Percentiles rank a stretch among this genome's conserved stretches.
Conservation (phyloP, 1,139 yeast genomes). For the Kodamaea arcana region DNA sequence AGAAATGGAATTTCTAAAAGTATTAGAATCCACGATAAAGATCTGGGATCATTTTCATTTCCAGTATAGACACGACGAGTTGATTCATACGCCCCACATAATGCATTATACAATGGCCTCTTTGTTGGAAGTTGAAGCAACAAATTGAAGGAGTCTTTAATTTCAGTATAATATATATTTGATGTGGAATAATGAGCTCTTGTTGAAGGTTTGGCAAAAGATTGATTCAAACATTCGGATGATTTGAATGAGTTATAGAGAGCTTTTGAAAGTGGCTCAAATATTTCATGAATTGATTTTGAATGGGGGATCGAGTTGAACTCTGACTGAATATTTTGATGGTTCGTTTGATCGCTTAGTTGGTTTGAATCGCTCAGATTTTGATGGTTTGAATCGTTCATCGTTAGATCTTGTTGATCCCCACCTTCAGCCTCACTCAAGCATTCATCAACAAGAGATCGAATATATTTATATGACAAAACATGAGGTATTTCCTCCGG, state of each 20-base stretch:
- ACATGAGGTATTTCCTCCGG: conserved; percentile 13
- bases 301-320: conserved; percentile 5
- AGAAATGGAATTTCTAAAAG: conserved; percentile 62
- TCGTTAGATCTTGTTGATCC: too few relatives aligned
- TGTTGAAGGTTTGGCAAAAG: conserved; percentile 34
- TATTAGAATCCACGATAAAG: conserved; percentile 53
- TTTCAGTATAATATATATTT: conserved; percentile 44
- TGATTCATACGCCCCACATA: conserved; percentile 46
- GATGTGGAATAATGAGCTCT: conserved; percentile 34
- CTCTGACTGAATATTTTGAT: not conserved
- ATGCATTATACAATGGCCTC: conserved; percentile 52
- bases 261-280: conserved; percentile 48
- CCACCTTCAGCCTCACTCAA: conserved; percentile 17
- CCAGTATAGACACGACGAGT: conserved; percentile 40
- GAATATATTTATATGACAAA: conserved; percentile 26
- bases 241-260: conserved; percentile 40
- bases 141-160: conserved; percentile 38
- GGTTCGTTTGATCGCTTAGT: too few relatives aligned
- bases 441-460: conserved; percentile 27
- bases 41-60: conserved; percentile 28
- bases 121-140: conserved; percentile 52
- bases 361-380: too few relatives aligned
- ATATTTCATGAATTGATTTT: conserved; percentile 32
- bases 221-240: conserved; percentile 39
- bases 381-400: too few relatives aligned